phyloP scores from a whole-genome alignment of 169 alveolate species.

The Cyclospora cayetanensis region DNA sequence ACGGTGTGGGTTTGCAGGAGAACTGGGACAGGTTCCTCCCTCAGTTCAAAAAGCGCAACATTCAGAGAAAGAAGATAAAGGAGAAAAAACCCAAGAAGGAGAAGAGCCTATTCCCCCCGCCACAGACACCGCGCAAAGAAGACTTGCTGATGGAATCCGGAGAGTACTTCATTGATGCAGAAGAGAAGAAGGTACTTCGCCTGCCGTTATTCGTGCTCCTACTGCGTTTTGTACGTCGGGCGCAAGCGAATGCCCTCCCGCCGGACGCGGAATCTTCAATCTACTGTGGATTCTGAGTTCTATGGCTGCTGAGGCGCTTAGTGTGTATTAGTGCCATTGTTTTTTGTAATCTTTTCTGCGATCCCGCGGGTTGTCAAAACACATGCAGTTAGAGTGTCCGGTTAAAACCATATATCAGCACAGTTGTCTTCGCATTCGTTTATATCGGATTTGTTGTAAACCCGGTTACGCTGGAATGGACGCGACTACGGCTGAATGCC shows the following conservation, averaged over 20 bases:
- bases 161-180: conserved; percentile 94
- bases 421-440: not conserved
- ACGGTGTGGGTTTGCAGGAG: conserved; percentile 74
- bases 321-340: not conserved
- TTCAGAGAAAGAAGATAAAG: conserved; percentile 85
- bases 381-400: not conserved
- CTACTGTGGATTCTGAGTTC: not conserved
- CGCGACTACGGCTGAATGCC: too few species aligned
- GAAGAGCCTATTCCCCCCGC: conserved; percentile 96
- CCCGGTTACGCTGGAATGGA: too few species aligned
- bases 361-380: not conserved
- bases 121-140: conserved; percentile 97
- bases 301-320: not conserved
- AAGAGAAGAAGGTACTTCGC: conserved; percentile 9
- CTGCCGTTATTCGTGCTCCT: too few species aligned
- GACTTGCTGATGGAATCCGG: conserved; percentile 97
- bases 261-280: not conserved
- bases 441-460: too few species aligned
- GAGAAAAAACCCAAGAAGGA: conserved; percentile 85
- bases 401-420: not conserved
- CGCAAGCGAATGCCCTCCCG: not conserved
- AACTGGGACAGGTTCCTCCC: conserved; percentile 99
- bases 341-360: not conserved
- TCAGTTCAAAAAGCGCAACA: conserved; percentile 96
- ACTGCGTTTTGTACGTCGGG: too few species aligned